Evolutionary conservation across 768 basidiomycete genomes (phyloP).

Genomic region (Guyanaporus albipodus): DNA sequence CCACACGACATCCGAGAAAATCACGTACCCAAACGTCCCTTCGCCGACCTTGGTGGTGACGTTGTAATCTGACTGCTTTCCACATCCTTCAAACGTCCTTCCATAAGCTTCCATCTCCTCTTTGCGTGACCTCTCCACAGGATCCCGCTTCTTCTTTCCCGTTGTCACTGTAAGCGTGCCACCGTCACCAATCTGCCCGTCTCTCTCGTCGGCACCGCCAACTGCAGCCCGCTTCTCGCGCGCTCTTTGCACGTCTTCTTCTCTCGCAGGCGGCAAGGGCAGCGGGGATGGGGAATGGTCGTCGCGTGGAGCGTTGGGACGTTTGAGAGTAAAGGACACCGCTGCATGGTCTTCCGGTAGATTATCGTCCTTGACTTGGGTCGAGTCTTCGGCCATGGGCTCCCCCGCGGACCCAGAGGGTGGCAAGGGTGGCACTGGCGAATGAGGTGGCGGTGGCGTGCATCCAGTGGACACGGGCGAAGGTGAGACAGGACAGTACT

Average conservation of each 20-base stretch:
- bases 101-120: slow-evolving; percentile 70
- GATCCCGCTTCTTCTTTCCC: slow-evolving; percentile 37
- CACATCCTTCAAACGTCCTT: slow-evolving; percentile 63
- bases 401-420: slow-evolving; percentile 39
- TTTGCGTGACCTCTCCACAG: slow-evolving; percentile 50
- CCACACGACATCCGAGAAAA: background rate
- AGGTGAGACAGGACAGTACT: slow-evolving; percentile 22
- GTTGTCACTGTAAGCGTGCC: background rate
- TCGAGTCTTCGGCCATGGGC: slow-evolving; percentile 3
- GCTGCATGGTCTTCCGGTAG: slow-evolving; percentile 36
- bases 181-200: slow-evolving; percentile 1
- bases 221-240: slow-evolving; percentile 23
- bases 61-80: slow-evolving; percentile 70
- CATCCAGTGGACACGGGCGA: slow-evolving; percentile 22
- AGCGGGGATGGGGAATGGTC: slow-evolving; percentile 44
- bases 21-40: slow-evolving; percentile 89
- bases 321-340: slow-evolving; percentile 42
- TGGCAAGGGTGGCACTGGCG: slow-evolving; percentile 25
- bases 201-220: slow-evolving; percentile 6
- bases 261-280: slow-evolving; percentile 29
- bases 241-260: slow-evolving; percentile 23
- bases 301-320: slow-evolving; percentile 45
- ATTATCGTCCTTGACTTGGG: slow-evolving; percentile 24
- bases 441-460: slow-evolving; percentile 19
- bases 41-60: slow-evolving; percentile 88